These are phyloP conservation scores for Sphagnum magellanicum DNA, from an alignment of 228 moss, liverwort and hornwort genomes.

Conservation along the genomic window DNA sequence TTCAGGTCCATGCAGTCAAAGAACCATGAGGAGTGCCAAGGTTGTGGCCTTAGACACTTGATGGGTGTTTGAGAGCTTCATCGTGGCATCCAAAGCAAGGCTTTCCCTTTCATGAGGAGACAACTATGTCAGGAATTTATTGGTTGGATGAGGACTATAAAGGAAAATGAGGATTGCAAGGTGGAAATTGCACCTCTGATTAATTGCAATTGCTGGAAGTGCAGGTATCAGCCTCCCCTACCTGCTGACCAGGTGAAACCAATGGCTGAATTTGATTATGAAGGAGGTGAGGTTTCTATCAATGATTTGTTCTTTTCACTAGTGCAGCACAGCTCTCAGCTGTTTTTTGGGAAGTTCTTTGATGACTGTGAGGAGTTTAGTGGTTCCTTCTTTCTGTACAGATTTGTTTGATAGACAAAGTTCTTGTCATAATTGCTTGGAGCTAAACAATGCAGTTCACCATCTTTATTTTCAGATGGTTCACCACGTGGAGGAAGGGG, in stretches of 20 bases:
- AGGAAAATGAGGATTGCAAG: no score
- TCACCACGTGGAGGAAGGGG: slow-evolving; percentile 93
- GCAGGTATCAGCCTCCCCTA: slow-evolving; percentile 30
- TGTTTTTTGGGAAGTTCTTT: background rate
- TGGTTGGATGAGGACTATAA: no score
- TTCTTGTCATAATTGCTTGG: slow-evolving; percentile 5
- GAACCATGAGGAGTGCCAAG: no score
- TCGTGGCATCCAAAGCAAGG: no score
- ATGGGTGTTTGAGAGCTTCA: no score
- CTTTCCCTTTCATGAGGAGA: no score
- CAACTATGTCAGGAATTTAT: no score
- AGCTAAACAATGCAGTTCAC: slow-evolving; percentile 12
- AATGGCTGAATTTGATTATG: slow-evolving; percentile 90
- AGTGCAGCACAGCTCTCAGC: background rate
- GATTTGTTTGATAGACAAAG: slow-evolving; percentile 2
- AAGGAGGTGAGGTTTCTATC: slow-evolving; percentile 49
- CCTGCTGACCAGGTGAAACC: slow-evolving; percentile 99
- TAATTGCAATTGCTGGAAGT: background rate
- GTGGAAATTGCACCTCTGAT: no score
- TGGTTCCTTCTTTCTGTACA: slow-evolving; percentile 2
- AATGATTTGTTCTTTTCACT: slow-evolving; percentile 10
- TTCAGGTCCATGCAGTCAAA: no score
- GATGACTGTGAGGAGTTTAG: background rate
- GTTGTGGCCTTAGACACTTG: no score
- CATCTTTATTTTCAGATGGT: slow-evolving; percentile 52